Evolutionary conservation across 805 yeast genomes (phyloP).

Genomic region (Crinitomyces ghanaensis): DNA sequence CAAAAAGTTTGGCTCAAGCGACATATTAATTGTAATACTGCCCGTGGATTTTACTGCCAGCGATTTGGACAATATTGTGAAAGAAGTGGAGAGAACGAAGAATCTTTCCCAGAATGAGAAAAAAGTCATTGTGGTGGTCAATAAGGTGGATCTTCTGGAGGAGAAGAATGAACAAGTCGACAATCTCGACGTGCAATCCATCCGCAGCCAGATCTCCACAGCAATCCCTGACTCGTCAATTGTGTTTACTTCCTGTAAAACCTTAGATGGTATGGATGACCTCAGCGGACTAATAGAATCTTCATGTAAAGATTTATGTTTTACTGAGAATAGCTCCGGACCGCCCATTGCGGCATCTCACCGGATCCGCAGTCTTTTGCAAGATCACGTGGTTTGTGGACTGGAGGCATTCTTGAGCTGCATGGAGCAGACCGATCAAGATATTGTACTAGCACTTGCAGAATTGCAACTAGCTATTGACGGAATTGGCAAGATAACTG

Average conservation of each 20-base stretch:
- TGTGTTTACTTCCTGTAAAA: conserved; percentile 45
- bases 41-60: conserved; percentile 11
- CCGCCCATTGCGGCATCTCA: conserved; percentile 58
- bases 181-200: conserved; percentile 14
- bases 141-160: conserved; percentile 23
- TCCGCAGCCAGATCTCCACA: too few species aligned
- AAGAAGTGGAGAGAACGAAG: neutral
- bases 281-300: conserved; percentile 34
- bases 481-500: conserved; percentile 89
- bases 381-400: conserved; percentile 67
- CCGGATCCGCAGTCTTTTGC: conserved; percentile 63
- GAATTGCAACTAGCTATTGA: conserved; percentile 61
- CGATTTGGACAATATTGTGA: conserved; percentile 1
- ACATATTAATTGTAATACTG: conserved; percentile 52
- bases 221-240: conserved; percentile 13
- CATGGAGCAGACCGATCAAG: conserved; percentile 27
- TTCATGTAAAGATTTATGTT: conserved; percentile 40
- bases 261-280: conserved; percentile 42
- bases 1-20: conserved; percentile 45
- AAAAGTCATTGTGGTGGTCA: conserved; percentile 21
- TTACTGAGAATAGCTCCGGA: conserved; percentile 28
- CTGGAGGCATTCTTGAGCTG: conserved; percentile 45
- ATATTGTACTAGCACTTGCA: conserved; percentile 72
- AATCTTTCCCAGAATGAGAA: conserved; percentile 7
- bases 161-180: conserved; percentile 5